Evolutionary conservation across 805 yeast species (phyloP).

Genomic region (Saccharomycopsis babjevae): DNA sequence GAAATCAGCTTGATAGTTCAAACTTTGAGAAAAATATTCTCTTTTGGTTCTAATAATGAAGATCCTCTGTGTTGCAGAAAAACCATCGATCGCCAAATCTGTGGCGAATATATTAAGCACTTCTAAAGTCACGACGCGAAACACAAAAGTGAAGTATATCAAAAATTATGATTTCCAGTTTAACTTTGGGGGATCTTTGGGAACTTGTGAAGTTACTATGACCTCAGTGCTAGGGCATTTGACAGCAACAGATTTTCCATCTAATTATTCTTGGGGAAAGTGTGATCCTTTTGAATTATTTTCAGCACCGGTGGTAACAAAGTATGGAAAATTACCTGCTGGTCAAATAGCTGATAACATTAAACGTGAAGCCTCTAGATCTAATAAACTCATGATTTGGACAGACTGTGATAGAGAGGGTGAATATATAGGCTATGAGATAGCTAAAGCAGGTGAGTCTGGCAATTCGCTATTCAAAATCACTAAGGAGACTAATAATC

Average conservation of each 20-base stretch:
- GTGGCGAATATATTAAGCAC: conserved; percentile 72
- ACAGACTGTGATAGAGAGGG: conserved; percentile 98
- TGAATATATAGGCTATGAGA: conserved; percentile 82
- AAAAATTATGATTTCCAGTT: conserved; percentile 72
- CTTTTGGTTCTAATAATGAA: conserved; percentile 34
- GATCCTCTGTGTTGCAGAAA: conserved; percentile 92
- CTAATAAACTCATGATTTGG: conserved; percentile 79
- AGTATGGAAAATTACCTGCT: conserved; percentile 5
- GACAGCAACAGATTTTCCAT: conserved; percentile 53
- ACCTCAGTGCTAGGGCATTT: conserved; percentile 85
- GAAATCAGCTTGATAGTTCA: too few relatives aligned
- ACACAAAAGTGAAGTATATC: conserved; percentile 49
- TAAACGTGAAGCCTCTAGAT: conserved; percentile 45
- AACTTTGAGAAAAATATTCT: background rate
- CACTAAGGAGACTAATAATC: conserved; percentile 37
- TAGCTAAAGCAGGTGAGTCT: conserved; percentile 52
- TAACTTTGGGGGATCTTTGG: conserved; percentile 48
- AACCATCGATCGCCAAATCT: conserved; percentile 86
- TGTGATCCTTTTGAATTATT: conserved; percentile 58
- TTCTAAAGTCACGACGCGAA: conserved; percentile 41
- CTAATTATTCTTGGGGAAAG: conserved; percentile 53
- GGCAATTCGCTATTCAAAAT: conserved; percentile 21
- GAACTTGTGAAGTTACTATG: conserved; percentile 73
- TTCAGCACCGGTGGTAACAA: conserved; percentile 52
- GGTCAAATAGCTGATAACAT: conserved; percentile 23